These are phyloP conservation scores for Tulasnella sp. DNA, from an alignment of 768 basidiomycete genomes.

Conservation along the genomic window DNA sequence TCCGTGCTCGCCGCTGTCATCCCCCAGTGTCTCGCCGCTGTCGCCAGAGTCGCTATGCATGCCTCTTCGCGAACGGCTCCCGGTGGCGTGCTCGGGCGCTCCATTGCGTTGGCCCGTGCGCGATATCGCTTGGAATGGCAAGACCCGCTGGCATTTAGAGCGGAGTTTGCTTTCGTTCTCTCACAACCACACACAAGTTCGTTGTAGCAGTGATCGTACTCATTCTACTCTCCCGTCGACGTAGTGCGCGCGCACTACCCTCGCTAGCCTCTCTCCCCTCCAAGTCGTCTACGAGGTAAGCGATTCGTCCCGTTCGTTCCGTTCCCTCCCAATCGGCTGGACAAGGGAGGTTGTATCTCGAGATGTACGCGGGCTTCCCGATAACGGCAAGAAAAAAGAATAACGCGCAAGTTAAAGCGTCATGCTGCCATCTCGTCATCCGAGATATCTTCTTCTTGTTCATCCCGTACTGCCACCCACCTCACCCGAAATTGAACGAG, in stretches of 20 bases:
- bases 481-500: neutral
- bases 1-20: too few relatives aligned
- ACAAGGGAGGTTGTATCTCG: neutral
- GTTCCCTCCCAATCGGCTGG: neutral
- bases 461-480: neutral
- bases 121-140: neutral
- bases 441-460: neutral
- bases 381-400: neutral
- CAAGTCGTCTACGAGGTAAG: neutral
- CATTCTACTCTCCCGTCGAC: neutral
- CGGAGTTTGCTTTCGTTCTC: neutral
- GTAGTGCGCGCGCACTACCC: neutral
- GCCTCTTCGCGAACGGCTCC: too few relatives aligned
- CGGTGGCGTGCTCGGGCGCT: too few relatives aligned
- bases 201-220: neutral
- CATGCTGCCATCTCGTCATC: neutral
- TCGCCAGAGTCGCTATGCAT: too few relatives aligned
- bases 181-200: neutral
- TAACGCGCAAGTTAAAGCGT: neutral
- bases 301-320: neutral
- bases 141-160: neutral
- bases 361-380: neutral
- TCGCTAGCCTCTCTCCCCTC: neutral
- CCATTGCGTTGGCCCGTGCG: neutral
- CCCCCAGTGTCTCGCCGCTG: too few relatives aligned